Conservation (phyloP, 805 yeast genomes). For the Yarrowia sp. region DNA sequence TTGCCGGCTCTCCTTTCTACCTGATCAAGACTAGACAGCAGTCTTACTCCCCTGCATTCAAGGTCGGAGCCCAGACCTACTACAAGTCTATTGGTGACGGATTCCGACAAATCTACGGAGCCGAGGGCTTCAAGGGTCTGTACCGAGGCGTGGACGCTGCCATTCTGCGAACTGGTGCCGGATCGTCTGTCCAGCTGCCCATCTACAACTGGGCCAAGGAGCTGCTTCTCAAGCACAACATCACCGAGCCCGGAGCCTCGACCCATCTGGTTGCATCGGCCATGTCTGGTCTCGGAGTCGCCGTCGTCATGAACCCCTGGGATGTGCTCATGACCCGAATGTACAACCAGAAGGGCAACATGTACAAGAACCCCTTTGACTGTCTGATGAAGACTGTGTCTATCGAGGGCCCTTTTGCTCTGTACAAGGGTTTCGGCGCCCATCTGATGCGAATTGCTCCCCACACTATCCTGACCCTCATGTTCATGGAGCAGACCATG, state of each 20-base stretch:
- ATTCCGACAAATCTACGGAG: constrained; percentile 61
- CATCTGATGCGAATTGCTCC: constrained; percentile 93
- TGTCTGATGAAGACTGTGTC: constrained; percentile 83
- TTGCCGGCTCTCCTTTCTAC: constrained; percentile 89
- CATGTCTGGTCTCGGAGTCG: constrained; percentile 88
- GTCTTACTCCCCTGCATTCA: constrained; percentile 72
- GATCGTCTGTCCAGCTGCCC: constrained; percentile 94
- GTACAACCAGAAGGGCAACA: constrained; percentile 88
- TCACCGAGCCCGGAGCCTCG: constrained; percentile 67
- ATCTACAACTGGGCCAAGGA: constrained; percentile 81
- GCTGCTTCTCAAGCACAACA: constrained; percentile 59
- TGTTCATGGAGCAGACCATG: constrained; percentile 96
- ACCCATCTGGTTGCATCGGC: constrained; percentile 78
- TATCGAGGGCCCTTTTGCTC: constrained; percentile 83
- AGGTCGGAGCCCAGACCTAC: constrained; percentile 92
- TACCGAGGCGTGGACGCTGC: constrained; percentile 96
- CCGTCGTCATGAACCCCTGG: constrained; percentile 96
- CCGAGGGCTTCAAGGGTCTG: constrained; percentile 79
- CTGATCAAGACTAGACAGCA: constrained; percentile 96
- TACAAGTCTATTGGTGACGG: constrained; percentile 77
- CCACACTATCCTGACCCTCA: constrained; percentile 84
- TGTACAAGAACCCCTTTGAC: constrained; percentile 83
- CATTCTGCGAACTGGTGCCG: constrained; percentile 90
- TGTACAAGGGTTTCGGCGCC: constrained; percentile 95
- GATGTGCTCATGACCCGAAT: constrained; percentile 94